Evolutionary conservation across 2,329 filamentous ascomycete species (phyloP), one percentile per base, ranked within the genome.

Genomic region (Ilyonectria destructans): DNA sequence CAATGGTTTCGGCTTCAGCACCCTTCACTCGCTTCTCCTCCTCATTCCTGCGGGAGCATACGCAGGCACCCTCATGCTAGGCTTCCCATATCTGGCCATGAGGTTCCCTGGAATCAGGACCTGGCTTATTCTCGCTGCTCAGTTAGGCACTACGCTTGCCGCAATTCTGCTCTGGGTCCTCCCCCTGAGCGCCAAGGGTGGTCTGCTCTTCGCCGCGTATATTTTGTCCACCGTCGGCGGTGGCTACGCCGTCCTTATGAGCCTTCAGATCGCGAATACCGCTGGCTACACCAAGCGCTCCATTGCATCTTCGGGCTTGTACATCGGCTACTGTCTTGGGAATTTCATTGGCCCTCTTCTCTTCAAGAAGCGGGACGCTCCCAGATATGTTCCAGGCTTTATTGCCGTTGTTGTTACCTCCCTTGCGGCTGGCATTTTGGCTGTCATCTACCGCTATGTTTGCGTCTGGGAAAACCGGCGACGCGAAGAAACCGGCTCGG

Each of bases 221-320:
- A 86, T 87, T 48, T 75, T 88, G 9, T 82, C 85, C 1, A 83
- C 82, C 0, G 69, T 81, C 1, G 80, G 79, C 0, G 85, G 81
- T 2, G 83, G 81, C 0, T 88, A 88, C 67, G 85, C 83, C 1
- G 83, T 87, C 5, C 73, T 86, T 0, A 86, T 74, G 72, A 69
- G 71, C 10, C 46, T 62, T 0, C 72, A 74, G 31, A 72, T 89
- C 80, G 84, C 85, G 23, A 87, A 88, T 67, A 86, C 83, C 12
- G 84, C 86, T 0, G 86, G 86, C 2, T 87, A 87, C 61, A 87
- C 85, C 0, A 87, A 88, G 75, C 78, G 84, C 1, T 82, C 83
- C 1, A 77, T 87, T 1, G 82, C 82, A 1, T 85, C 84, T 0
- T 85, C 84, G 2, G 85, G 85, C 0, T 77, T 87, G 6, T 87